Evolutionary conservation across 352 stramenopile genomes (phyloP), one percentile per base, ranked within the genome.

Genomic region (Globisporangium nagaii): DNA sequence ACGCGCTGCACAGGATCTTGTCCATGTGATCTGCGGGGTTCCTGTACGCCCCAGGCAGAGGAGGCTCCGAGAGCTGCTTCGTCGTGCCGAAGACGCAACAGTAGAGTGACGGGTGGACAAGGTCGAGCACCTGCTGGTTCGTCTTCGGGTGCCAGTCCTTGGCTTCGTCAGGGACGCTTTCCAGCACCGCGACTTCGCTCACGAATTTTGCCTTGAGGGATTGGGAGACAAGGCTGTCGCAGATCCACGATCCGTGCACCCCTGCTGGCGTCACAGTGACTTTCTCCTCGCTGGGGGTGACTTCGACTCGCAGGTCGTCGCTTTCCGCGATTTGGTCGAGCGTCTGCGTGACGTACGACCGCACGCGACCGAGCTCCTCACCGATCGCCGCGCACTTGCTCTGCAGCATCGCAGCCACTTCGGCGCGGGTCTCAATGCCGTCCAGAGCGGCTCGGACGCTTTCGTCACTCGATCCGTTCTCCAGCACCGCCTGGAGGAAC

Each of bases 41-140:
- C 19, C 2, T 52, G 7, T 28, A 41, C 12, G n/a, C 30, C 12
- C 42, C 36, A 3, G 37, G 10, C 5, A n/a, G 13, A 20, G 20
- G 25, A 9, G 35, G 20, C 32, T n/a, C 42, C 0, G 30, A 1
- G 0, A 66, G 17, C 4, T 36, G 7, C 24, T 56, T 53, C 0
- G 74, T 86, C 10, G 68, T 31, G 31, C 70, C 64, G 15, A 70
- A 56, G 0, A 90, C 66, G 20, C 66, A 77, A 44, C 79, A 90
- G 46, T 73, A 86, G 1, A 88, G 51, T 31, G 79, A 88, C 22
- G 77, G 75, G 54, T 86, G 70, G 12, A 90, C 64, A 15, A 87
- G 62, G 34, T 85, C 56, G 9, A 85, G 63, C 34, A 87, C 70
- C 39, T 85, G 70, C 0, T 74, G 40, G 35, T 75, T 56, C 9